Conservation (phyloP, 768 basidiomycete species). For the Sporobolomyces pararoseus region DNA sequence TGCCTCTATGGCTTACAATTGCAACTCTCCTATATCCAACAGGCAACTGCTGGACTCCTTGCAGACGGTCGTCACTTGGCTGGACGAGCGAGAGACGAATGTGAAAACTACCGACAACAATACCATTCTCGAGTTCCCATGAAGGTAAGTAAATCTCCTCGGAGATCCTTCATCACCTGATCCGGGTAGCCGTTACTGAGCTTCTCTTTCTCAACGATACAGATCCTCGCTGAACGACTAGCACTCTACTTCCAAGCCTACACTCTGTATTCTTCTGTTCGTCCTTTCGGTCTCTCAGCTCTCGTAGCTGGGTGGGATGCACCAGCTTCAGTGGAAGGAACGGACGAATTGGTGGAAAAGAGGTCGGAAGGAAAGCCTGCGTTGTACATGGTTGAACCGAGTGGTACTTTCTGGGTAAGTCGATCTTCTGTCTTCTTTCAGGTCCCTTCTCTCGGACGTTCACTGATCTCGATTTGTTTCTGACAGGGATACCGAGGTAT, state of each 20-base stretch:
- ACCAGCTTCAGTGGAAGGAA: constrained; percentile 23
- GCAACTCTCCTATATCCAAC: background rate
- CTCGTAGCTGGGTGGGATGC: constrained; percentile 64
- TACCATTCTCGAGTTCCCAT: constrained; percentile 72
- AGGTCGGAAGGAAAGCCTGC: constrained; percentile 61
- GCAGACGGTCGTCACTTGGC: constrained; percentile 89
- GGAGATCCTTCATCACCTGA: no score
- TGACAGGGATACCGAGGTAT: constrained; percentile 86
- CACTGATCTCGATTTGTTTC: no score
- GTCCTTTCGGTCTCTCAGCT: constrained; percentile 92
- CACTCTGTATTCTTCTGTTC: constrained; percentile 94
- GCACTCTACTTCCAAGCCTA: constrained; percentile 89
- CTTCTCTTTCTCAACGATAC: background rate
- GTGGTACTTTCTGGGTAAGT: constrained; percentile 80
- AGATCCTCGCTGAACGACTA: constrained; percentile 70
- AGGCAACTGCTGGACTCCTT: constrained; percentile 90
- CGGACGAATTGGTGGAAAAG: constrained; percentile 62
- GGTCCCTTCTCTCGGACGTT: background rate
- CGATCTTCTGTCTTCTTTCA: background rate
- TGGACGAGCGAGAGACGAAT: constrained; percentile 79
- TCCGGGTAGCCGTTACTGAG: no score
- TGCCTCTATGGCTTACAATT: background rate
- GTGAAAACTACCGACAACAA: constrained; percentile 63
- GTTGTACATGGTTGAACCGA: constrained; percentile 88
- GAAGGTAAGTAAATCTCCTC: constrained; percentile 58